Conservation (phyloP, 148 eudicot genomes). For the Rhododendron griersonianum region DNA sequence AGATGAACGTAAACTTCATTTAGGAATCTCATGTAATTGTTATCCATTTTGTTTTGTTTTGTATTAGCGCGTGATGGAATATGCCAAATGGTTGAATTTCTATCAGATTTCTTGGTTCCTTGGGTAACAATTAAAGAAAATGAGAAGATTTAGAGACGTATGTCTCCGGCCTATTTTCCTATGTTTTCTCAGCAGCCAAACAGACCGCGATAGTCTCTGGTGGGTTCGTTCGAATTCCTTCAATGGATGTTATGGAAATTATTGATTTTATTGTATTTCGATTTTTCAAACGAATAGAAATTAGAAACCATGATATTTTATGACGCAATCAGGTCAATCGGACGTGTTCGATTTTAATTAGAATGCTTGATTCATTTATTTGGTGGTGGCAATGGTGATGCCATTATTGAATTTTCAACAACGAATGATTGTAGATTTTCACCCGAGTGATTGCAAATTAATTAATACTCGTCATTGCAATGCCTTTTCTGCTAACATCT, state of each 20-base stretch:
- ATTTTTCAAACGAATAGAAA: background rate
- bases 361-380: conserved; percentile 2
- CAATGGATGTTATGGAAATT: background rate
- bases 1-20: background rate
- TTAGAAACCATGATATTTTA: background rate
- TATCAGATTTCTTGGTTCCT: background rate
- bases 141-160: background rate
- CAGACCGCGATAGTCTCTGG: background rate
- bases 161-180: background rate
- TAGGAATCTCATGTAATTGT: background rate
- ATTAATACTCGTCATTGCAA: too few relatives aligned
- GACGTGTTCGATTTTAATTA: background rate
- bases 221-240: background rate
- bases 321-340: background rate
- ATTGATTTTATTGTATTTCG: background rate
- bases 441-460: background rate
- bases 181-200: background rate
- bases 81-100: background rate
- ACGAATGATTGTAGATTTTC: background rate
- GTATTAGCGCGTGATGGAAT: background rate
- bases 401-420: background rate
- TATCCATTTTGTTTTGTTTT: background rate
- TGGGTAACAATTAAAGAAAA: background rate
- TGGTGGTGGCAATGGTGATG: background rate
- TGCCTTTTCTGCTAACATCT: background rate